These are phyloP conservation scores for Ganoderma resinaceum DNA, from an alignment of 1,284 basidiomycete genomes.

Conservation along the genomic window DNA sequence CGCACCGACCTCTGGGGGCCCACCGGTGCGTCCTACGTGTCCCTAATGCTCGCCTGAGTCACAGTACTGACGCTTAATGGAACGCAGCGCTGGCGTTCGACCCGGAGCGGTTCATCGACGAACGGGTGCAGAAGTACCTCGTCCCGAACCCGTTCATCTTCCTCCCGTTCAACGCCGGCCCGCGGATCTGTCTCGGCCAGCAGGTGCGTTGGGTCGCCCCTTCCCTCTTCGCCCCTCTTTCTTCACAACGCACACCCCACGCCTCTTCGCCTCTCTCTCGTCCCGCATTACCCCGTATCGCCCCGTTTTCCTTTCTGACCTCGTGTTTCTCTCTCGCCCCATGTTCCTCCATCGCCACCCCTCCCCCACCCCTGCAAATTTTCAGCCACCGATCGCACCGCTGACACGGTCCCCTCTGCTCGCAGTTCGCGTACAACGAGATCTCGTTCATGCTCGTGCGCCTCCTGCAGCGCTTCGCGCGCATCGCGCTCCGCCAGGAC, in stretches of 20 bases:
- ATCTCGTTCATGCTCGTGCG: slow-evolving; percentile 71
- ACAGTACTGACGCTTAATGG: not conserved
- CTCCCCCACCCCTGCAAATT: no score
- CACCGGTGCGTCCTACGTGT: slow-evolving; percentile 50
- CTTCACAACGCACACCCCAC: slow-evolving; percentile 6
- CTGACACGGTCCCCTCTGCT: not conserved
- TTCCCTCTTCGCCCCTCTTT: not conserved
- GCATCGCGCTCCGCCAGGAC: slow-evolving; percentile 50
- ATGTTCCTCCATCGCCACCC: no score
- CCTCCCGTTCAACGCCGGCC: slow-evolving; percentile 56
- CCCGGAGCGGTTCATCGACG: slow-evolving; percentile 53
- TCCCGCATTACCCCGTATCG: no score
- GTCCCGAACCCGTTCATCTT: slow-evolving; percentile 54
- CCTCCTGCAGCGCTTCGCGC: slow-evolving; percentile 65
- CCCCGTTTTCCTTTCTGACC: no score
- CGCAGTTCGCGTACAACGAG: slow-evolving; percentile 73
- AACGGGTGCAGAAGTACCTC: slow-evolving; percentile 44
- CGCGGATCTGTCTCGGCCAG: slow-evolving; percentile 56
- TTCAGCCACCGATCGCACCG: no score
- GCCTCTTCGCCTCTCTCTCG: no score
- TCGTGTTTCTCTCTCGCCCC: not conserved
- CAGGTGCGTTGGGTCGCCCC: slow-evolving; percentile 38
- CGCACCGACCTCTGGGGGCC: slow-evolving; percentile 71
- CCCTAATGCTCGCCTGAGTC: not conserved
- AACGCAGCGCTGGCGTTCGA: slow-evolving; percentile 44